phyloP scores from a whole-genome alignment of 192 early-diverging fungal species.

The Chytriomyces sp. region DNA sequence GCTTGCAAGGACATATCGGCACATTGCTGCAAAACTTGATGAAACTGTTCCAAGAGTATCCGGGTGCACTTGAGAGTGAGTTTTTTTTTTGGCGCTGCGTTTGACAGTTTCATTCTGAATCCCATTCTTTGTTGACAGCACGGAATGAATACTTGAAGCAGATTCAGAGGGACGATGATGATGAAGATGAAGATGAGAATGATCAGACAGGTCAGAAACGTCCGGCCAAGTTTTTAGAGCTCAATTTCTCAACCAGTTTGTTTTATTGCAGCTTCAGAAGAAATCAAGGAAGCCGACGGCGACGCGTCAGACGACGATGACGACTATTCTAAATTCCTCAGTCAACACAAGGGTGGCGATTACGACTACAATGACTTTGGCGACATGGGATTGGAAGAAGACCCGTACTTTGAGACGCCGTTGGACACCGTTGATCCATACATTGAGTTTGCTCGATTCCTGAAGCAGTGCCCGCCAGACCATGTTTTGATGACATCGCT shows the following conservation, averaged over 20 bases:
- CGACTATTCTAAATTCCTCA: slow-evolving; percentile 32
- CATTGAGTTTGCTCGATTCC: slow-evolving; percentile 32
- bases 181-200: slow-evolving; percentile 28
- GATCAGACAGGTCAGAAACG: not conserved
- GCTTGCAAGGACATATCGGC: slow-evolving; percentile 26
- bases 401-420: slow-evolving; percentile 33
- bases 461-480: slow-evolving; percentile 29
- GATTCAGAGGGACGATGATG: slow-evolving; percentile 24
- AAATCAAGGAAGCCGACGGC: slow-evolving; percentile 32
- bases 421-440: slow-evolving; percentile 38
- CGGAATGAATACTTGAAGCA: slow-evolving; percentile 29
- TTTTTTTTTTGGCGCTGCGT: not conserved
- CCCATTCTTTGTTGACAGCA: not conserved
- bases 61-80: slow-evolving; percentile 28
- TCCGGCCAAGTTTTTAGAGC: no score
- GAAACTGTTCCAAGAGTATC: slow-evolving; percentile 31
- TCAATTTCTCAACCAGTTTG: not conserved
- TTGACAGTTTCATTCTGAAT: not conserved
- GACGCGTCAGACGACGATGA: slow-evolving; percentile 29
- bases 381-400: slow-evolving; percentile 35
- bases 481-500: slow-evolving; percentile 11
- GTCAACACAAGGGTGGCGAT: not conserved
- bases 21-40: slow-evolving; percentile 18
- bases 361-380: slow-evolving; percentile 22
- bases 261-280: slow-evolving; percentile 15